A percentile compares a stretch with the other conserved stretches of the same genome.
Conservation (phyloP, 257 asterid species). For the Solanum sitiens region DNA sequence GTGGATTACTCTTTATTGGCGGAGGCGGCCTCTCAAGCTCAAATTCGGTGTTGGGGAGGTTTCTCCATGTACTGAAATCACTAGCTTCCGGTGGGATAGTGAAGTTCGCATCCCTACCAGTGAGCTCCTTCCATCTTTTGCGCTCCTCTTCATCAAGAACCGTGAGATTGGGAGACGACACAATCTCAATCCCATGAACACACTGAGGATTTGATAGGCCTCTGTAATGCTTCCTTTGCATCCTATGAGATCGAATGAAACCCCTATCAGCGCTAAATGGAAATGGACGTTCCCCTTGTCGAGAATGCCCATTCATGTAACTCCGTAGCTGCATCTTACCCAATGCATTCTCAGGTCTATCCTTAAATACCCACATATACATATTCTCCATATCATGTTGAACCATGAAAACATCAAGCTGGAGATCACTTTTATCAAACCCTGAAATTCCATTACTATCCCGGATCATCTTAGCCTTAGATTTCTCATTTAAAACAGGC, state of each 20-base stretch:
- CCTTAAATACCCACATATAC: constrained; percentile 85
- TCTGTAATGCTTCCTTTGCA: constrained; percentile 69
- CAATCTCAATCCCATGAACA: constrained; percentile 61
- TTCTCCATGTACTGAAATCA: constrained; percentile 57
- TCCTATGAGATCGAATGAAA: constrained; percentile 56
- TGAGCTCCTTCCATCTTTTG: constrained; percentile 58
- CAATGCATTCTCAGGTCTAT: constrained; percentile 66
- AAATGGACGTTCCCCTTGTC: constrained; percentile 68
- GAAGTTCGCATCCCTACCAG: constrained; percentile 47
- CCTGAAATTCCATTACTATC: constrained; percentile 61
- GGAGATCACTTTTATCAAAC: constrained; percentile 53
- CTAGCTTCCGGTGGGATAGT: constrained; percentile 50
- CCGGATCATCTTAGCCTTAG: constrained; percentile 38
- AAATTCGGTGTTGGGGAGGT: constrained; percentile 51
- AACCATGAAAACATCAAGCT: constrained; percentile 59
- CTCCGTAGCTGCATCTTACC: constrained; percentile 81
- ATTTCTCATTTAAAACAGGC: constrained; percentile 60
- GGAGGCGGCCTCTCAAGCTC: constrained; percentile 47
- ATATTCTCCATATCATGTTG: constrained; percentile 84
- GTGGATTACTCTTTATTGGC: constrained; percentile 24
- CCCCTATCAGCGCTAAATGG: constrained; percentile 65
- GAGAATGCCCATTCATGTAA: constrained; percentile 74
- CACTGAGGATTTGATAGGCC: constrained; percentile 78
- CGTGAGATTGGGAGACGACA: constrained; percentile 34
- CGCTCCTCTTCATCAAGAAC: constrained; percentile 51